Evolutionary conservation across 1,139 yeast species (phyloP).

Genomic region (Debaryomyces singareniensis): DNA sequence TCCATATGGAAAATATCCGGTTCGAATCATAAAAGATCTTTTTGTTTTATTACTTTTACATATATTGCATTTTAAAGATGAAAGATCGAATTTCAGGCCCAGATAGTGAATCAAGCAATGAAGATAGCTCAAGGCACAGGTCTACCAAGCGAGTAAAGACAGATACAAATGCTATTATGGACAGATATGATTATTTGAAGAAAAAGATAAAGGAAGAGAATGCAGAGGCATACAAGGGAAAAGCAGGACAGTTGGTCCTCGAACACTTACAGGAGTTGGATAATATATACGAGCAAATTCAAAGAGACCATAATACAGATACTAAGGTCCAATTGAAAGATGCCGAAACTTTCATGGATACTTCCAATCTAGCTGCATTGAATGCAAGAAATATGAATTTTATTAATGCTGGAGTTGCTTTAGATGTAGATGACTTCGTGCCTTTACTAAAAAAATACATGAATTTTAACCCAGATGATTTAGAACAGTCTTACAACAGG

Average conservation of each 20-base stretch:
- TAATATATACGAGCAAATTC: conserved; percentile 22
- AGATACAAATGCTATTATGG: conserved; percentile 14
- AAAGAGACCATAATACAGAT: conserved; percentile 21
- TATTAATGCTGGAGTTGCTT: conserved; percentile 44
- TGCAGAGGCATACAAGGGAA: conserved; percentile 29
- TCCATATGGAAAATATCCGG: no score
- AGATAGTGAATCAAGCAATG: conserved; percentile 2
- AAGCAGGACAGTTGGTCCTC: conserved; percentile 22
- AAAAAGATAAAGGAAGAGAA: conserved; percentile 14
- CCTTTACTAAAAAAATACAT: conserved; percentile 32
- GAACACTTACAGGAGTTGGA: conserved; percentile 24
- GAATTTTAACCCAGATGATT: conserved; percentile 10
- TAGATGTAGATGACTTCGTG: conserved; percentile 44
- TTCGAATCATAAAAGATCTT: no score
- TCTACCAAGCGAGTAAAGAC: conserved; percentile 4
- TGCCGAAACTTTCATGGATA: conserved; percentile 35
- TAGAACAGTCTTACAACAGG: conserved; percentile 9
- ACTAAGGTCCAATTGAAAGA: conserved; percentile 22
- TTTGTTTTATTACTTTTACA: no score
- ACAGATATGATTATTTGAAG: conserved; percentile 20
- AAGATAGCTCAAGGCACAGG: conserved; percentile 4
- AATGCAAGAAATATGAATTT: conserved; percentile 56
- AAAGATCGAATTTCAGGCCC: no score
- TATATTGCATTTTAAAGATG: no score
- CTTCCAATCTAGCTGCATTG: conserved; percentile 34